Percentiles rank a stretch among this genome's conserved stretches.
Evolutionary conservation across 2,329 filamentous ascomycete species (phyloP).

Genomic region (Aquanectria penicillioides): DNA sequence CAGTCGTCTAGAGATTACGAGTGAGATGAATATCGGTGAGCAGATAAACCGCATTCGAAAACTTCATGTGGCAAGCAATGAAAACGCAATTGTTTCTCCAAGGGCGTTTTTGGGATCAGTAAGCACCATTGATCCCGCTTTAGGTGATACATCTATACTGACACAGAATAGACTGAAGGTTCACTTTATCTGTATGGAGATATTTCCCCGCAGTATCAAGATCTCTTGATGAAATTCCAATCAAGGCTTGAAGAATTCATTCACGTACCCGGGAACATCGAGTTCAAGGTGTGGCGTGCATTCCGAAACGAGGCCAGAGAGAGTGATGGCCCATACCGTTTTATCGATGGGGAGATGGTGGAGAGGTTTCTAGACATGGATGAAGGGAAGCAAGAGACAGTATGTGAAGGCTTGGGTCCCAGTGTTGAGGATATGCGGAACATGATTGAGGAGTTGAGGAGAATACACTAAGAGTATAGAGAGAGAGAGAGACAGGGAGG

Average conservation of each 20-base stretch:
- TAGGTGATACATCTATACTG: slow-evolving; percentile 11
- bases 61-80: slow-evolving; percentile 72
- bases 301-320: slow-evolving; percentile 79
- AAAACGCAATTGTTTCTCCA: slow-evolving; percentile 77
- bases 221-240: slow-evolving; percentile 87
- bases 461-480: slow-evolving; percentile 66
- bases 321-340: slow-evolving; percentile 82
- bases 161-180: slow-evolving; percentile 76
- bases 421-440: slow-evolving; percentile 71
- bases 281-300: slow-evolving; percentile 83
- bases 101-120: slow-evolving; percentile 91
- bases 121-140: slow-evolving; percentile 47
- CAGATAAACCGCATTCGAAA: slow-evolving; percentile 90
- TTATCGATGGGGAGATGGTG: slow-evolving; percentile 91
- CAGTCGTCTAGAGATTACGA: slow-evolving; percentile 75
- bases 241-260: slow-evolving; percentile 73
- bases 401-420: slow-evolving; percentile 66
- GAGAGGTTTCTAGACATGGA: slow-evolving; percentile 83
- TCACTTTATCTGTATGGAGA: slow-evolving; percentile 89
- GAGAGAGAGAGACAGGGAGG: not conserved
- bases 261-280: slow-evolving; percentile 75
- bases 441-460: slow-evolving; percentile 69
- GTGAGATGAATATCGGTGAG: slow-evolving; percentile 88
- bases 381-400: slow-evolving; percentile 63
- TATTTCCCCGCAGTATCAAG: slow-evolving; percentile 76